Percentiles rank a stretch among this genome's conserved stretches.
These are phyloP conservation scores for Stereocaulon alpinum DNA, from an alignment of 495 filamentous ascomycete genomes.

Conservation along the genomic window DNA sequence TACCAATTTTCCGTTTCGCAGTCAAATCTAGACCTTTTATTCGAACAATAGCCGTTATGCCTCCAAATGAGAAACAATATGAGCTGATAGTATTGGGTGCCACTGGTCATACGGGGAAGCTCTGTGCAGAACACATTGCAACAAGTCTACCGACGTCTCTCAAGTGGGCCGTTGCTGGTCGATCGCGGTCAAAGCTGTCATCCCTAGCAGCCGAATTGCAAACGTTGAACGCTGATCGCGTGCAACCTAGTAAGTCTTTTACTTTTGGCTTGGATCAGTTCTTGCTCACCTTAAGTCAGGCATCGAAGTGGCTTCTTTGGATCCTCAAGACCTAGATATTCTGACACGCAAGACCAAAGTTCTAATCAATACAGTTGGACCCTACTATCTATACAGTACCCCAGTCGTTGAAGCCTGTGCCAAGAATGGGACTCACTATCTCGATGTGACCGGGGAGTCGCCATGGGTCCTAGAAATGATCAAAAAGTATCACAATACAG, in stretches of 20 bases:
- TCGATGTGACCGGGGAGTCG: slow-evolving; percentile 82
- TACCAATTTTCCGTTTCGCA: not conserved
- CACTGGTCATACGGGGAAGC: slow-evolving; percentile 76
- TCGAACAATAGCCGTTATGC: not conserved
- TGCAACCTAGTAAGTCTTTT: slow-evolving; percentile 46
- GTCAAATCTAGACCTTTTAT: not conserved
- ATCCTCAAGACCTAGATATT: slow-evolving; percentile 47
- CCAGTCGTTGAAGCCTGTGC: slow-evolving; percentile 83
- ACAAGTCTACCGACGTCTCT: slow-evolving; percentile 63
- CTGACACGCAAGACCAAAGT: slow-evolving; percentile 67
- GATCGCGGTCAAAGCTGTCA: slow-evolving; percentile 63
- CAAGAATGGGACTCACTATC: slow-evolving; percentile 76
- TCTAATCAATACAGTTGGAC: slow-evolving; percentile 77
- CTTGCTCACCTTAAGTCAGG: slow-evolving; percentile 29
- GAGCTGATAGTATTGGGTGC: slow-evolving; percentile 79
- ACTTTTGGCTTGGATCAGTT: not conserved
- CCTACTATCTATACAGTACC: slow-evolving; percentile 69
- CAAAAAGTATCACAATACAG: slow-evolving; percentile 63
- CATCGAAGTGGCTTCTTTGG: slow-evolving; percentile 56
- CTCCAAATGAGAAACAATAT: slow-evolving; percentile 41
- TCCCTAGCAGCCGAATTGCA: slow-evolving; percentile 54
- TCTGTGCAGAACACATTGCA: slow-evolving; percentile 68
- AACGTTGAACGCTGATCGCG: slow-evolving; percentile 56
- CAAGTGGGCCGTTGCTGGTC: slow-evolving; percentile 85
- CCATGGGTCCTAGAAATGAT: slow-evolving; percentile 75